Base-by-base conservation (phyloP, 345 rosid genomes). In the Hirschfeldia incana region DNA sequence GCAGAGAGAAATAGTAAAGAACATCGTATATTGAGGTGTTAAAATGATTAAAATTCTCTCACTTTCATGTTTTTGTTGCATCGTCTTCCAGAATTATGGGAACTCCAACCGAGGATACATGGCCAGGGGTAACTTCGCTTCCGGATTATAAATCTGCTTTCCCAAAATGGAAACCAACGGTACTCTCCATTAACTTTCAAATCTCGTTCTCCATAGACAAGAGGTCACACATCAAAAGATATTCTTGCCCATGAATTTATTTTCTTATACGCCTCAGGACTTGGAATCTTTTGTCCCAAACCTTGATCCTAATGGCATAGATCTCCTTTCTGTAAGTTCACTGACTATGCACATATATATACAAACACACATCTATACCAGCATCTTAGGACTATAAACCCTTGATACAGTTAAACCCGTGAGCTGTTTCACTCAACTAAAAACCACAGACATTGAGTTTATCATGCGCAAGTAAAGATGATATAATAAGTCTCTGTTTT, bases 101-200 rank as follows among this genome's bases (percentile, higher is more conserved):
- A 66, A 95, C 99, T 62, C 97, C 97, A 69, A 86, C 86, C 80
- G 97, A 94, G 86, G 92, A 92, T 58, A 88, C 83, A 37, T 94
- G 98, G 98, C 91, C 92, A 4, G 97, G 97, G 32, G 97, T 94
- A 81, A 91, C 94, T 81, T 85, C 95, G 21, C 82, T 94, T 85
- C 97, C 97, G 9, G 98, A 92, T 84, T n/a, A n/a, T n/a, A n/a
- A n/a, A n/a, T n/a, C n/a, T n/a, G n/a, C n/a, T n/a, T n/a, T n/a
- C n/a, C n/a, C 97, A 6, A 92, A 91, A 79, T 94, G 98, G 98
- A 90, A 91, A 61, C 28, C 90, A 1, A 88, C 86, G 97, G 98
- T 94, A 79, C 76, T 69, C 46, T 72, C 74, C 58, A 30, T 61
- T 13, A 39, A 36, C 46, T 12, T 76, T 2, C 27, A 64, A 72